Evolutionary conservation across 2,329 filamentous ascomycete species (phyloP).

Genomic region (Ceratocystis destructans): DNA sequence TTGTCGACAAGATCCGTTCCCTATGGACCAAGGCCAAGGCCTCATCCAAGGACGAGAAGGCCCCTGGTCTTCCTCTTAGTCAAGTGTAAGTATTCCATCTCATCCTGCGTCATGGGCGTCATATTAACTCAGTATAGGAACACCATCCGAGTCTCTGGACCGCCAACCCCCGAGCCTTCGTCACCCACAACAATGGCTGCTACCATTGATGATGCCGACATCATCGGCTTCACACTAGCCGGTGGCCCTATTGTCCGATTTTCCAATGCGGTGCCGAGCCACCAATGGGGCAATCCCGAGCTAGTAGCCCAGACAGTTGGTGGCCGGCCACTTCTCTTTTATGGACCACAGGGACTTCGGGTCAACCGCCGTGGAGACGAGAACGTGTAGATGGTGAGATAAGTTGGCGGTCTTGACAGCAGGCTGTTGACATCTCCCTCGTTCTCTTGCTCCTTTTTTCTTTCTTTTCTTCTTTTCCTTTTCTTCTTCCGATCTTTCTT

Average conservation of each 20-base stretch:
- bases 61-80: constrained; percentile 29
- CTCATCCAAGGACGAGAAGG: constrained; percentile 22
- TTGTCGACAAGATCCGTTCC: constrained; percentile 28
- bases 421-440: background rate
- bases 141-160: constrained; percentile 17
- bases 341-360: constrained; percentile 9
- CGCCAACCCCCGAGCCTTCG: constrained; percentile 17
- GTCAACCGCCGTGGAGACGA: constrained; percentile 10
- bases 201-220: constrained; percentile 19
- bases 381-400: constrained; percentile 10
- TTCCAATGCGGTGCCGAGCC: constrained; percentile 25
- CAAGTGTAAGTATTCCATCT: constrained; percentile 29
- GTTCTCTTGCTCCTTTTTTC: constrained; percentile 1
- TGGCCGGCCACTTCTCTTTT: constrained; percentile 14
- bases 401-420: background rate
- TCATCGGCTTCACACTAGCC: constrained; percentile 34
- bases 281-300: constrained; percentile 18
- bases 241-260: constrained; percentile 36
- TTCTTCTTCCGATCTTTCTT: background rate
- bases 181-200: constrained; percentile 7
- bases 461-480: background rate
- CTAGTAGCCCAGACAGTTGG: constrained; percentile 17
- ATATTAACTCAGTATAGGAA: constrained; percentile 25
- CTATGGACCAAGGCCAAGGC: constrained; percentile 23
- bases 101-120: constrained; percentile 13